Base-by-base conservation (phyloP, 1,284 basidiomycete species). In the Leucoagaricus sp. region DNA sequence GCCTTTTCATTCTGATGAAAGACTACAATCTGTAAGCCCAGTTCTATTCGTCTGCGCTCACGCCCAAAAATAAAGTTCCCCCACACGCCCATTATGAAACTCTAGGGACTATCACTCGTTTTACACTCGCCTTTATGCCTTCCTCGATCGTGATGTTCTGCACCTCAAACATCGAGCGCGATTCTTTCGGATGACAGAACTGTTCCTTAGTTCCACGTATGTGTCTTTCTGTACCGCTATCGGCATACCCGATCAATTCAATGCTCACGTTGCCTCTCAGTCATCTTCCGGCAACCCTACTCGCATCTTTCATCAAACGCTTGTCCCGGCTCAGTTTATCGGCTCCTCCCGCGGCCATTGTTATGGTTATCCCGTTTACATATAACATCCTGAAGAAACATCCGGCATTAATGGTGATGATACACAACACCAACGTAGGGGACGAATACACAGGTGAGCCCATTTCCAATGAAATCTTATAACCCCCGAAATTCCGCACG, bases 321-420 rank as follows among this genome's bases (percentile, higher is more conserved):
- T 81, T 99, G 19, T 85, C 94, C 1, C 84, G 93, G 5, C 79
- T 98, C 2, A 89, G 93, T 4, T 81, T 99, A 10, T 79, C 78
- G 36, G 94, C 95, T 0, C 91, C 96, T 0, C 96, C 96, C 0
- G 88, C 94, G 2, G 96, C 93, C 1, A 87, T 96, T 33, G 84
- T 99, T 57, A 90, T 94, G 75, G 79, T 94, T 61, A 86, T 99
- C 29, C 95, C 97, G 0, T 94, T 99, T 72, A 87, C 89, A 8
- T 99, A 98, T 78, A 99, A 99, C 71, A 78, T 96, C 55, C 84
- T 99, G 67, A 98, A 97, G 71, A 79, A 84, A 12, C 96, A 99
- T 72, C 95, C 95, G 8, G 84, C 88, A 0, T 84, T 96, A 62
- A 96, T 98, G 93, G 75, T 76, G 38, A 91, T 99, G 88, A 93